phyloP scores from a whole-genome alignment of 176 grass and related monocot species.

The Eremochloa ophiuroides region DNA sequence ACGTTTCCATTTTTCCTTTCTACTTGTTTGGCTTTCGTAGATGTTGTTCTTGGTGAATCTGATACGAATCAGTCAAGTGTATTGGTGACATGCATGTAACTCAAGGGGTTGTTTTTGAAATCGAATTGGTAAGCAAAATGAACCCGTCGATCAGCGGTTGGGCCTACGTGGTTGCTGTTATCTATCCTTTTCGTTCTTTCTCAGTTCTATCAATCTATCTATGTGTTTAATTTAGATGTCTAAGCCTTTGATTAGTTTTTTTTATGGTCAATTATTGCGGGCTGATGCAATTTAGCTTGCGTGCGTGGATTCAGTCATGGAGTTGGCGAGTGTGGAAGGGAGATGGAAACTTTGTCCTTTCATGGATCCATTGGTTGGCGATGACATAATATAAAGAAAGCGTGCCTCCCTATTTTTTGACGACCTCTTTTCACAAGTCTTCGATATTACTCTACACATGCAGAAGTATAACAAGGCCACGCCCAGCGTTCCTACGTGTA shows the following conservation, averaged over 20 bases:
- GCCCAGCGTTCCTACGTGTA: no score
- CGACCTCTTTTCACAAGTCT: neutral
- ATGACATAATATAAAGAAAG: neutral
- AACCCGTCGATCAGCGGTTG: neutral
- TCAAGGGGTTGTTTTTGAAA: neutral
- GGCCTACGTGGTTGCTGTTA: neutral
- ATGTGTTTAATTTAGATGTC: neutral
- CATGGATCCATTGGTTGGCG: neutral
- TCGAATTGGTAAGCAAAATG: neutral
- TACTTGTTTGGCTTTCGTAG: neutral
- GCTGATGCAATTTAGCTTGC: slow-evolving; percentile 13
- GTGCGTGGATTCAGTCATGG: slow-evolving; percentile 9
- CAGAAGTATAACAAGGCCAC: neutral
- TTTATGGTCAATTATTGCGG: slow-evolving; percentile 2
- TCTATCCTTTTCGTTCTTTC: neutral
- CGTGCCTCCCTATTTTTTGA: neutral
- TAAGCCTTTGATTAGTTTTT: neutral
- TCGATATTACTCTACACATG: neutral
- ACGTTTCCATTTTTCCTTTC: neutral
- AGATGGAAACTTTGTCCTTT: neutral
- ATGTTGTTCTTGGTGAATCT: neutral
- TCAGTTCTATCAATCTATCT: neutral
- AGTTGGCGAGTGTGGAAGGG: slow-evolving; percentile 7
- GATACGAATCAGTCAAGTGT: neutral
- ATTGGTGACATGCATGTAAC: neutral